These are phyloP conservation scores for Ilyonectria sp. DNA, from an alignment of 2,329 filamentous ascomycete species.

Conservation along the genomic window DNA sequence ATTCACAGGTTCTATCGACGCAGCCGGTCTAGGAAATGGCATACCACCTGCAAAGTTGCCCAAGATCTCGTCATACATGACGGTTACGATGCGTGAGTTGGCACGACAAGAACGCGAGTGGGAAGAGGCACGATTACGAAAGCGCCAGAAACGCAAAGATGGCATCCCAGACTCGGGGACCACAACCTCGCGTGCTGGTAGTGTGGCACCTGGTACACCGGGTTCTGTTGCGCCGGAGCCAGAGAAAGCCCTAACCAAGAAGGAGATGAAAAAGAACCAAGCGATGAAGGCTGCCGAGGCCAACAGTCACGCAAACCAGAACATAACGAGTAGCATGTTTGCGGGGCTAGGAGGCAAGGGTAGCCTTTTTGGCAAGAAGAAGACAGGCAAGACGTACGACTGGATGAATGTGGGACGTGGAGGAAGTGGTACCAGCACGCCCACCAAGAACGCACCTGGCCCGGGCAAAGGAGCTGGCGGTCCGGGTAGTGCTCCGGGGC, in stretches of 20 bases:
- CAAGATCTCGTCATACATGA: conserved; percentile 66
- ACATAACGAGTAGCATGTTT: conserved; percentile 85
- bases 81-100: conserved; percentile 71
- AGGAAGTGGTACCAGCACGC: conserved; percentile 69
- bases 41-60: conserved; percentile 63
- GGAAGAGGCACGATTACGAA: conserved; percentile 80
- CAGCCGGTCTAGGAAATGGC: conserved; percentile 53
- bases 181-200: conserved; percentile 67
- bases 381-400: conserved; percentile 77
- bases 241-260: conserved; percentile 85
- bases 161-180: conserved; percentile 67
- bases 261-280: conserved; percentile 83
- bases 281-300: conserved; percentile 85
- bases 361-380: conserved; percentile 70
- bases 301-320: conserved; percentile 85
- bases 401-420: conserved; percentile 76
- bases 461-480: conserved; percentile 53
- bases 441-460: conserved; percentile 55
- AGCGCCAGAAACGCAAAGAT: conserved; percentile 75
- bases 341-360: conserved; percentile 75
- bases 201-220: conserved; percentile 73
- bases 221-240: conserved; percentile 74
- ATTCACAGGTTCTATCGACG: conserved; percentile 58
- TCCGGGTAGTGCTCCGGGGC: conserved; percentile 48
- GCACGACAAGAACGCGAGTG: conserved; percentile 77